Conservation (phyloP, 1,139 yeast species). For the Saccharomycopsis hybrid region DNA sequence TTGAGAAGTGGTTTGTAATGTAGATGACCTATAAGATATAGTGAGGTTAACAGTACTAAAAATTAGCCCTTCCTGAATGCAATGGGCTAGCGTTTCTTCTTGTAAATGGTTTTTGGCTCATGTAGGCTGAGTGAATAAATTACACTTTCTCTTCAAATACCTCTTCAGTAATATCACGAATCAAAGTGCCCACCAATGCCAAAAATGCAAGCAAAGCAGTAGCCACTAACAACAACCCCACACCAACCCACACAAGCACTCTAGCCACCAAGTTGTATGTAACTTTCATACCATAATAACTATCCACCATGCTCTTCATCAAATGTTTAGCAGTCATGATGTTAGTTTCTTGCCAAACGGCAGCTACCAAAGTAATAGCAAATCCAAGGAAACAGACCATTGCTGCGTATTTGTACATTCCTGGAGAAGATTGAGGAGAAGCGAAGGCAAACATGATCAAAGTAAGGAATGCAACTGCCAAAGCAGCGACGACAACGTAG, state of each 20-base stretch:
- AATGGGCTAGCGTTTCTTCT: too few relatives aligned
- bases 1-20: too few relatives aligned
- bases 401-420: conserved; percentile 20
- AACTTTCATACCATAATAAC: conserved; percentile 17
- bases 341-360: conserved; percentile 22
- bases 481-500: conserved; percentile 20
- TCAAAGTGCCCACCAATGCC: conserved; percentile 17
- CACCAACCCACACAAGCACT: conserved; percentile 21
- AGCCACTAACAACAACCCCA: conserved; percentile 19
- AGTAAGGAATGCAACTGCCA: conserved; percentile 18
- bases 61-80: too few relatives aligned
- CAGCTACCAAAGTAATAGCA: conserved; percentile 21
- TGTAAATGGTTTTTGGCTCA: too few relatives aligned
- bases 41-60: too few relatives aligned
- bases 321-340: conserved; percentile 19
- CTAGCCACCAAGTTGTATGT: conserved; percentile 17
- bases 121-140: too few relatives aligned
- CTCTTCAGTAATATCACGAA: conserved; percentile 18
- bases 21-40: too few relatives aligned
- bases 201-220: conserved; percentile 17
- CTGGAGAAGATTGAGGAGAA: conserved; percentile 17
- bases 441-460: conserved; percentile 19
- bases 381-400: conserved; percentile 20
- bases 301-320: conserved; percentile 15
- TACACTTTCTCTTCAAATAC: conserved; percentile 16